Evolutionary conservation across 2,329 filamentous ascomycete genomes (phyloP), one percentile per base, ranked within the genome.

Genomic region (Trichoderma polysporum): DNA sequence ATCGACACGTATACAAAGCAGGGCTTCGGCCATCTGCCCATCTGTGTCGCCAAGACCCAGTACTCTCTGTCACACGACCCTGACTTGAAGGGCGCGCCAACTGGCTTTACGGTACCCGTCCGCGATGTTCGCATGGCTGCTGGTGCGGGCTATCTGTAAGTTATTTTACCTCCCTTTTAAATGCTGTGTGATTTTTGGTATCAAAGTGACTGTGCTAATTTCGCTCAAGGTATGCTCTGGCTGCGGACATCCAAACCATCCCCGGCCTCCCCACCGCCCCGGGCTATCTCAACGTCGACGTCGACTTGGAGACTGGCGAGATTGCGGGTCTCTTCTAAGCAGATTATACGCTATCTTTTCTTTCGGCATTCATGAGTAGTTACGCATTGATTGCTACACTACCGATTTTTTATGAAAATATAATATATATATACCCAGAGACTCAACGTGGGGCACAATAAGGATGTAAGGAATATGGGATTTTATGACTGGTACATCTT

Each of bases 11-110:
- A 98, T 81, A 94, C 91, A 35, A 88, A 88, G 76, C 95, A 98
- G 79, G 95, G 95, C 53, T 96, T 94, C 74, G 91, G 91, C 25
- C 93, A 97, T 79, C 83, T 99, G 71, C 95, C 95, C 39, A 97
- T 98, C 76, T 99, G 95, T 79, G 88, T 98, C 71, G 95, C 95
- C 69, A 99, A 99, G 89, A 99, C 95, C 15, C 95, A 99, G 80
- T 99, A 99, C 83, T 97, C 92, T 37, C 85, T 99, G 57, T 95
- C 91, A 67, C 94, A 98, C 79, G 93, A 99, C 78, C 91, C 94
- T 2, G 89, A 91, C 12, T 85, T 98, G 73, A 99, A 99, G 86
- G 95, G 95, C 69, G 95, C 95, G 9, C 95, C 95, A 27, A 92
- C 90, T 4, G 95, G 94, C 68, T 99, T 98, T 80, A 96, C 92